Evolutionary conservation across 257 asterid genomes (phyloP).

Genomic region (Nicotiana obtusifolia): DNA sequence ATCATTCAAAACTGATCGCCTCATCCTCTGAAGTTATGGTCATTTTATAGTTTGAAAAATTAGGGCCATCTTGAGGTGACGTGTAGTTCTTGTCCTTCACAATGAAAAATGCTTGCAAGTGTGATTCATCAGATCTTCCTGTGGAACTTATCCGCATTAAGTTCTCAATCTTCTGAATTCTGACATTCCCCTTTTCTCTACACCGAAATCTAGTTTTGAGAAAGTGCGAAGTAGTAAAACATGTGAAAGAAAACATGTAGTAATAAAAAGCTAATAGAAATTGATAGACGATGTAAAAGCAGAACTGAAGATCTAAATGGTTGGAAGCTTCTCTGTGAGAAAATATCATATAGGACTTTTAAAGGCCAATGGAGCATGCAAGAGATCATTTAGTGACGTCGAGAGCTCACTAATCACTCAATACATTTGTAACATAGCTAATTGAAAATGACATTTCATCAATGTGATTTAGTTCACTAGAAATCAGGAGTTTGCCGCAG

Average conservation of each 20-base stretch:
- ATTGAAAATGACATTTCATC: neutral
- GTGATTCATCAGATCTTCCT: neutral
- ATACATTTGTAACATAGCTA: slow-evolving; percentile 6
- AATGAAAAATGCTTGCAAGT: neutral
- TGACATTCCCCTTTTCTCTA: neutral
- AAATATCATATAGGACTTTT: neutral
- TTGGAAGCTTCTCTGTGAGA: neutral
- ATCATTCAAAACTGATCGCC: neutral
- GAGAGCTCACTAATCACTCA: neutral
- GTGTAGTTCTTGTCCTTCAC: neutral
- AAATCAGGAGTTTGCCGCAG: neutral
- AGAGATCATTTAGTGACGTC: neutral
- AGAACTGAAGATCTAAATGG: neutral
- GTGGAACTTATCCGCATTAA: neutral
- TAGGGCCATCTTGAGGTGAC: neutral
- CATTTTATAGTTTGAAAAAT: slow-evolving; percentile 1
- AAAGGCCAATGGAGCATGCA: neutral
- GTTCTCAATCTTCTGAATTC: neutral
- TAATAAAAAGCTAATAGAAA: neutral
- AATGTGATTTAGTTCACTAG: neutral
- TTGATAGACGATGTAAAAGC: neutral
- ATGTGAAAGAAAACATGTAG: neutral
- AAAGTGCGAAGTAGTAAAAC: neutral
- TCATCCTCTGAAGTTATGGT: neutral
- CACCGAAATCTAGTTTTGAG: neutral